Base-by-base conservation (phyloP, 148 eudicot genomes). In the Heliamphora exappendiculata region DNA sequence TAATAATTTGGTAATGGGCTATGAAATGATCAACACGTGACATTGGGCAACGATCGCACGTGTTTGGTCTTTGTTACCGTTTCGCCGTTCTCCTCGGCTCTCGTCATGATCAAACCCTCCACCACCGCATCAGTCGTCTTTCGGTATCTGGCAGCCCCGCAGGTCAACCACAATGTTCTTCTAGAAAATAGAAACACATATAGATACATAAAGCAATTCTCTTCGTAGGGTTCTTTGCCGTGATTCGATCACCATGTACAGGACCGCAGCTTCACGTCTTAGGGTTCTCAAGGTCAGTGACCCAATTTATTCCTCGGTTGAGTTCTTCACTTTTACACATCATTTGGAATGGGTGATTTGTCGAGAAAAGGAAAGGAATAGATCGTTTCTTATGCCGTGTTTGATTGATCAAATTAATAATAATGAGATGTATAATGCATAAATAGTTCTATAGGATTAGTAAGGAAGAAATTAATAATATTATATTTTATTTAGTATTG, bases 241-340 rank as follows among this genome's bases (percentile, higher is more conserved):
- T 39, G 42, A 60, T 59, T 41, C 19, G 76, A 74, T 75, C 70
- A 31, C 37, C 75, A 85, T 85, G 87, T 80, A 85, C 67, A 79
- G 87, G 77, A 63, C 73, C 5, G 79, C 85, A 39, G 79, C 79
- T 57, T 82, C 87, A 26, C 83, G 87, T 53, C 70, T 85, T 55
- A 67, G 75, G 72, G 70, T 74, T 63, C 77, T 82, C 53, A 85
- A 82, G 85, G 87, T 85, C 54, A 51, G 69, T 22, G 14, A 14
- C 41, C n/a, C 54, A 37, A 1, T 26, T 14, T 36, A 74, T 28
- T 11, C 57, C 77, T 74, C 1, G 20, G 36, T 59, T 2, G 49
- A 39, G 1, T 9, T 29, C 10, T 9, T 7, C 33, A 19, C 22
- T 6, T 37, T 28, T 65, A 29, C 28, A 36, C 4, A 26, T 42